Percentiles rank a stretch among this genome's conserved stretches.
Evolutionary conservation across 176 grass and related monocot species (phyloP).

Genomic region (Carex myosuroides): DNA sequence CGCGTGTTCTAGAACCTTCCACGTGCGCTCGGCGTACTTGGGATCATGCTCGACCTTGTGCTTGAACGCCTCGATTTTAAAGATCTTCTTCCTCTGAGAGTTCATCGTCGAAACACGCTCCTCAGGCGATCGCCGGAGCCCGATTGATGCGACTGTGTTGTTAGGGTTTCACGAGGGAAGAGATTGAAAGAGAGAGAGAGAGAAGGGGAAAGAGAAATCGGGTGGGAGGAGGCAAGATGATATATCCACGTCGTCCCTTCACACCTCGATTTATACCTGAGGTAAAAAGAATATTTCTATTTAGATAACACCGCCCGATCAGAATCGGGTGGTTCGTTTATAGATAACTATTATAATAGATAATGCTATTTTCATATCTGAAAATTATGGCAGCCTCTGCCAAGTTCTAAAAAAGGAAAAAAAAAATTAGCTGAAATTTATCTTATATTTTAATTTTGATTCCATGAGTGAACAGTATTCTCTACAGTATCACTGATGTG

Average conservation of each 20-base stretch:
- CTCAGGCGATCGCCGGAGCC: background rate
- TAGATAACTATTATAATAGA: no score
- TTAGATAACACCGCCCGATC: no score
- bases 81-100: constrained; percentile 62
- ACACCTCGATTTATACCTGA: background rate
- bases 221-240: background rate
- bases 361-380: no score
- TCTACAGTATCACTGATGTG: no score
- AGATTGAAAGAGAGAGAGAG: constrained; percentile 22
- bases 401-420: no score
- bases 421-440: no score
- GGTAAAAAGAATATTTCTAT: no score
- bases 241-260: background rate
- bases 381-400: no score
- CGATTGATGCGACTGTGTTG: background rate
- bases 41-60: constrained; percentile 86
- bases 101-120: constrained; percentile 24
- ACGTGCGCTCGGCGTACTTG: constrained; percentile 93
- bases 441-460: no score
- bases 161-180: background rate
- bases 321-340: no score
- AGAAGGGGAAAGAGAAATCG: constrained; percentile 14
- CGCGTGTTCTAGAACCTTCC: constrained; percentile 82
- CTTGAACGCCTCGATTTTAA: constrained; percentile 97
- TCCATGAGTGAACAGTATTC: no score